phyloP scores from a whole-genome alignment of 106 monocot species.

The Hemerocallis citrina region DNA sequence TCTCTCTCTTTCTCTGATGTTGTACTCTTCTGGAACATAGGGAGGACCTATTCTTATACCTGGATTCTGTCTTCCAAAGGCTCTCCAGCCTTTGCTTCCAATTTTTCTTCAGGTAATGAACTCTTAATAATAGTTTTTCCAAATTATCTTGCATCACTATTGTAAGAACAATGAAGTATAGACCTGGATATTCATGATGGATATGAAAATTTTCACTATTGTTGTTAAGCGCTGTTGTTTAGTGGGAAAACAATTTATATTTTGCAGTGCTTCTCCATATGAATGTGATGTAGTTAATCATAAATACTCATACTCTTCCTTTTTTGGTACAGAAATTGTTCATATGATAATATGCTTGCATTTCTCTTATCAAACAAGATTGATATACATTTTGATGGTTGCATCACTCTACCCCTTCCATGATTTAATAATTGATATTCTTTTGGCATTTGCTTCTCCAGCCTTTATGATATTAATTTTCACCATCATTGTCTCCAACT shows the following conservation, averaged over 20 bases:
- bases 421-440: too few species aligned
- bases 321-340: too few species aligned
- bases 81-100: slow-evolving; percentile 95
- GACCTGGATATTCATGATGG: too few species aligned
- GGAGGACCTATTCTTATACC: slow-evolving; percentile 80
- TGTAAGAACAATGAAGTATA: background rate
- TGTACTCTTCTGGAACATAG: slow-evolving; percentile 23
- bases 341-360: too few species aligned
- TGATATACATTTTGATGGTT: too few species aligned
- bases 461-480: too few species aligned
- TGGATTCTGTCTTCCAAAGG: slow-evolving; percentile 96
- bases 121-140: background rate
- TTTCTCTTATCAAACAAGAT: too few species aligned
- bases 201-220: background rate
- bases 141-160: background rate
- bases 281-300: background rate
- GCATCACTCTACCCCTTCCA: too few species aligned
- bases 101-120: slow-evolving; percentile 81
- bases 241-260: background rate
- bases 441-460: too few species aligned
- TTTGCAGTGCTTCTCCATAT: background rate
- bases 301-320: too few species aligned
- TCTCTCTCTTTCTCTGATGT: background rate
- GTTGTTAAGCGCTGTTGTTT: background rate
- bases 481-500: too few species aligned